Percentiles rank a stretch among this genome's conserved stretches.
Conservation (phyloP, 768 basidiomycete genomes). For the Dendrothele bispora region DNA sequence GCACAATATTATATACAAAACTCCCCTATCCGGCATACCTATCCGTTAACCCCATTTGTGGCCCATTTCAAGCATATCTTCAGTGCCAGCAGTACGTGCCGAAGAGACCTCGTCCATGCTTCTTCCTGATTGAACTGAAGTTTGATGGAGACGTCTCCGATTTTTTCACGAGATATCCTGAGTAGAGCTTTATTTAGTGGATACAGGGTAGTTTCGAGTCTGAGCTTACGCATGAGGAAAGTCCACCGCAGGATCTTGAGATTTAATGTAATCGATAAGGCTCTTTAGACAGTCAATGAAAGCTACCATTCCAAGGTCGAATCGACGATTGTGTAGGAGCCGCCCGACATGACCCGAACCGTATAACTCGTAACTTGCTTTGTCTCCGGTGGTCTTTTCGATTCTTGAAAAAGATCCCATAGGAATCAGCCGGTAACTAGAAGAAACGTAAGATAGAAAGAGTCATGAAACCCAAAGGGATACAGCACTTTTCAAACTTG, state of each 20-base stretch:
- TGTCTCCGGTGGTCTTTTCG: slow-evolving; percentile 79
- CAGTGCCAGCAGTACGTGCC: slow-evolving; percentile 86
- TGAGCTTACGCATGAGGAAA: slow-evolving; percentile 85
- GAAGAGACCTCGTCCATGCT: slow-evolving; percentile 89
- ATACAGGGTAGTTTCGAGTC: slow-evolving; percentile 4
- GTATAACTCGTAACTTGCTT: slow-evolving; percentile 87
- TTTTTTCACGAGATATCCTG: slow-evolving; percentile 92
- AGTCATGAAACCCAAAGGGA: background rate
- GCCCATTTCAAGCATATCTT: slow-evolving; percentile 89
- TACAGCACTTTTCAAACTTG: slow-evolving; percentile 73
- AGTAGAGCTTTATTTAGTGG: slow-evolving; percentile 7
- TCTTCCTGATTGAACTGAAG: slow-evolving; percentile 95
- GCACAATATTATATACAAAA: background rate
- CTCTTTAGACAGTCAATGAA: slow-evolving; percentile 95
- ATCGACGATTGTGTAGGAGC: slow-evolving; percentile 90
- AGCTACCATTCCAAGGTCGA: slow-evolving; percentile 95
- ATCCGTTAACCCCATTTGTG: slow-evolving; percentile 74
- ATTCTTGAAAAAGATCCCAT: slow-evolving; percentile 96
- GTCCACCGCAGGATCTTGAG: slow-evolving; percentile 69
- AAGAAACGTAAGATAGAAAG: slow-evolving; percentile 4
- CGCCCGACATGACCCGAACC: slow-evolving; percentile 91
- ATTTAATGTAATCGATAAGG: slow-evolving; percentile 81
- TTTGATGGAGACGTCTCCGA: slow-evolving; percentile 93
- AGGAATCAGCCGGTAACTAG: slow-evolving; percentile 86
- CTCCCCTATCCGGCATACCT: slow-evolving; percentile 12